phyloP scores from a whole-genome alignment of 805 yeast species.

The Suhomyces vadensis region DNA sequence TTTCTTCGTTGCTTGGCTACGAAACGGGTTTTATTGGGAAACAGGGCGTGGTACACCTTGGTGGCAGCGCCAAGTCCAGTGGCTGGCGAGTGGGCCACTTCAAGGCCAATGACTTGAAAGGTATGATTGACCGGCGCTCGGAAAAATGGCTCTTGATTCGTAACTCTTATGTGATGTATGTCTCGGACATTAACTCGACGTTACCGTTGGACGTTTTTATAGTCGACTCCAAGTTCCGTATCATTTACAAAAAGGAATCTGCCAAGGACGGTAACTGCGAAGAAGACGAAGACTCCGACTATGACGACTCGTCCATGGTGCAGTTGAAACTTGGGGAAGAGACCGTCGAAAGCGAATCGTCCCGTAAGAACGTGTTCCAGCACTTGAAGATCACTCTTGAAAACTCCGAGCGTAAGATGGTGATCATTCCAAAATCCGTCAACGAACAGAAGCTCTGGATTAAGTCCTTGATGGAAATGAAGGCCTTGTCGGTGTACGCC shows the following conservation, averaged over 20 bases:
- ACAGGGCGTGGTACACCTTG: constrained; percentile 80
- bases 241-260: constrained; percentile 48
- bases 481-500: constrained; percentile 68
- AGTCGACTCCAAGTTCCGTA: constrained; percentile 74
- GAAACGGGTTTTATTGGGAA: constrained; percentile 84
- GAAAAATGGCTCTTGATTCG: constrained; percentile 91
- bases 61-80: constrained; percentile 81
- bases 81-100: constrained; percentile 97
- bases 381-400: constrained; percentile 56
- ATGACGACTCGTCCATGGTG: constrained; percentile 40
- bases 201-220: constrained; percentile 88
- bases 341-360: constrained; percentile 18
- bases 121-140: constrained; percentile 88
- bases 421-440: constrained; percentile 66
- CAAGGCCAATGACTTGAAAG: constrained; percentile 71
- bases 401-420: constrained; percentile 76
- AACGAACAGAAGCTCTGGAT: constrained; percentile 73
- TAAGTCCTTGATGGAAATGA: constrained; percentile 69
- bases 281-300: constrained; percentile 45
- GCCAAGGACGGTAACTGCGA: constrained; percentile 20
- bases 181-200: constrained; percentile 81
- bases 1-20: constrained; percentile 77
- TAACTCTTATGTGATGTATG: constrained; percentile 81
- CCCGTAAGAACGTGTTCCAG: constrained; percentile 51
- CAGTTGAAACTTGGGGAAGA: constrained; percentile 28